Base-by-base conservation (phyloP, 2,329 filamentous ascomycete species). In the Penicillium griseofulvum region DNA sequence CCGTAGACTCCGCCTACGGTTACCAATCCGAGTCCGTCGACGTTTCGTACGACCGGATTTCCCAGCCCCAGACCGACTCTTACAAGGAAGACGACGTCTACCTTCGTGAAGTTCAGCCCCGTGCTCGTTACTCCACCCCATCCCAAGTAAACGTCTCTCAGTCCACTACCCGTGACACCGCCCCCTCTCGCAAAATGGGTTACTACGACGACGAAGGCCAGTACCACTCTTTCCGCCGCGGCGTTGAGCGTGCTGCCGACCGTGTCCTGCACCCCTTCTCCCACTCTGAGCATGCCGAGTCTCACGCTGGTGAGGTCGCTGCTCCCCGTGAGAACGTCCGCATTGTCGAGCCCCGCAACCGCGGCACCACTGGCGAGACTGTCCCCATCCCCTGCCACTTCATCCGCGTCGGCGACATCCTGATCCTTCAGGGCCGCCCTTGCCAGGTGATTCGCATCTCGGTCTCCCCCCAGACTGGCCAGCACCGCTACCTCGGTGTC, bases 361-460 rank as follows among this genome's bases (percentile, higher is more conserved):
- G 66, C 36, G 54, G 75, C 68, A 31, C 76, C 71, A 43, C 75
- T 66, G 83, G 87, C 74, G 92, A 94, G 84, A 96, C 91, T 69
- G 92, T 97, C 77, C 93, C 92, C 75, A 97, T 99, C 78, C 94
- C 95, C 65, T 96, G 91, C 88, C 91, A 99, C 87, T 95, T 97
- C 85, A 93, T 99, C 82, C 94, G 94, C 82, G 90, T 97, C 71
- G 94, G 94, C 78, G 94, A 99, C 80, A 90, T 99, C 80, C 81
- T 99, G 80, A 95, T 97, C 82, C 91, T 99, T 67, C 94, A 99
- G 85, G 93, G 93, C 77, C 93, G 94, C 70, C 92, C 94, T 72
- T 97, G 91, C 89, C 94, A 99, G 86, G 93, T 99, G 78, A 99
- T 99, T 84, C 93, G 93, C 77, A 97, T 99, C 87, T 96, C 91